Evolutionary conservation across 768 basidiomycete species (phyloP).

Genomic region (Mycena floridula): DNA sequence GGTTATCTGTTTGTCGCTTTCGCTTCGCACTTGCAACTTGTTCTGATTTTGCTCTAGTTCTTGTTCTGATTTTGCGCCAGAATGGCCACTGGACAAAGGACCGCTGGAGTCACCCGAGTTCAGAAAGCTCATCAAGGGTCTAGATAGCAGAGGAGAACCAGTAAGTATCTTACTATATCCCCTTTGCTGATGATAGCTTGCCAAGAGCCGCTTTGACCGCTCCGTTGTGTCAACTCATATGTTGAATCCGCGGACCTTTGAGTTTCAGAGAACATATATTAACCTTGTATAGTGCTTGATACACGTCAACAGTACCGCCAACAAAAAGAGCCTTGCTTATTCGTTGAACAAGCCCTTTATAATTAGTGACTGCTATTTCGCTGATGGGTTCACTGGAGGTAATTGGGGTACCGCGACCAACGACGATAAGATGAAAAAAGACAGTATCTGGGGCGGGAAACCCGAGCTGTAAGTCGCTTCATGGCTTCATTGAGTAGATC

Average conservation of each 20-base stretch:
- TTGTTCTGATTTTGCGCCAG: constrained; percentile 4
- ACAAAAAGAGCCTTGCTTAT: constrained; percentile 3
- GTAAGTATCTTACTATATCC: constrained; percentile 8
- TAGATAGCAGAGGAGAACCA: constrained; percentile 10
- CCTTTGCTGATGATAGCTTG: constrained; percentile 11
- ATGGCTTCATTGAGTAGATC: neutral
- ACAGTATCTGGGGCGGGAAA: constrained; percentile 18
- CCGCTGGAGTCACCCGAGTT: constrained; percentile 8
- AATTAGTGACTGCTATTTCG: constrained; percentile 17
- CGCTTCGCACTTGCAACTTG: no score
- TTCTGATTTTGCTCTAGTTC: neutral
- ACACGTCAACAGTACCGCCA: constrained; percentile 8
- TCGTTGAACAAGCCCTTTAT: constrained; percentile 17
- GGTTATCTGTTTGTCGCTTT: constrained; percentile 15
- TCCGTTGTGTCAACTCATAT: constrained; percentile 15
- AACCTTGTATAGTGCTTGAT: constrained; percentile 4
- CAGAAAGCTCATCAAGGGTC: constrained; percentile 10
- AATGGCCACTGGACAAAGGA: constrained; percentile 12
- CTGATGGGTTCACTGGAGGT: constrained; percentile 15
- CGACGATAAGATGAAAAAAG: constrained; percentile 12
- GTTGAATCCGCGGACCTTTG: no score
- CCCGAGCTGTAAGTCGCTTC: constrained; percentile 8
- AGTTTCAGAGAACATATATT: neutral
- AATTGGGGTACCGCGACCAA: constrained; percentile 14
- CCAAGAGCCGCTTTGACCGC: constrained; percentile 14